These are phyloP conservation scores for Arbutus unedo DNA, from an alignment of 148 eudicot genomes.

Conservation along the genomic window DNA sequence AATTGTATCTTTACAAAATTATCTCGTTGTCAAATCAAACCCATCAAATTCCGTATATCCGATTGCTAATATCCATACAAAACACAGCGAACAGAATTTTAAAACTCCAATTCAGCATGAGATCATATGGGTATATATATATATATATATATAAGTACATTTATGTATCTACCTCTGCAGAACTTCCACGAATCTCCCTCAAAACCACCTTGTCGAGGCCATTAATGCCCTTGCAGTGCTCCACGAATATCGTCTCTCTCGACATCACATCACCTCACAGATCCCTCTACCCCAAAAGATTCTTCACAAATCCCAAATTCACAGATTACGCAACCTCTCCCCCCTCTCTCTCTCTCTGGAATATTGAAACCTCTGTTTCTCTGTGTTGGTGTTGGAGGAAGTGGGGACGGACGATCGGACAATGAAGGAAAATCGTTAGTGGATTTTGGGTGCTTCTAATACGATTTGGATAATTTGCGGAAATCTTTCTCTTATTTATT, in stretches of 20 bases:
- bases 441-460: background rate
- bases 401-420: background rate
- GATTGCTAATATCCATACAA: background rate
- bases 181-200: conserved; percentile 23
- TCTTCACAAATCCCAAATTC: conserved; percentile 2
- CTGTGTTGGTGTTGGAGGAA: background rate
- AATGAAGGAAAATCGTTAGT: background rate
- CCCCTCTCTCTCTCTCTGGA: background rate
- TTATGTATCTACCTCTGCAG: conserved; percentile 56
- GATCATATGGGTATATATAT: background rate
- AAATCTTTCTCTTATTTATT: background rate
- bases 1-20: background rate
- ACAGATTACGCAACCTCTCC: background rate
- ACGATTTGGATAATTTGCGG: background rate
- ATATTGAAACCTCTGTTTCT: background rate
- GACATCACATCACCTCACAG: conserved; percentile 13
- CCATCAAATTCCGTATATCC: background rate
- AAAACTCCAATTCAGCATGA: conserved; percentile 10
- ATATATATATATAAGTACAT: background rate
- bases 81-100: background rate
- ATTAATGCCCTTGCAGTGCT: conserved; percentile 20
- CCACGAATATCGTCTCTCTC: conserved; percentile 7
- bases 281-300: background rate
- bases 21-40: background rate
- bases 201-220: conserved; percentile 21